Conservation (phyloP, 1,139 yeast genomes). For the Suzukiozyma palmioleophila region DNA sequence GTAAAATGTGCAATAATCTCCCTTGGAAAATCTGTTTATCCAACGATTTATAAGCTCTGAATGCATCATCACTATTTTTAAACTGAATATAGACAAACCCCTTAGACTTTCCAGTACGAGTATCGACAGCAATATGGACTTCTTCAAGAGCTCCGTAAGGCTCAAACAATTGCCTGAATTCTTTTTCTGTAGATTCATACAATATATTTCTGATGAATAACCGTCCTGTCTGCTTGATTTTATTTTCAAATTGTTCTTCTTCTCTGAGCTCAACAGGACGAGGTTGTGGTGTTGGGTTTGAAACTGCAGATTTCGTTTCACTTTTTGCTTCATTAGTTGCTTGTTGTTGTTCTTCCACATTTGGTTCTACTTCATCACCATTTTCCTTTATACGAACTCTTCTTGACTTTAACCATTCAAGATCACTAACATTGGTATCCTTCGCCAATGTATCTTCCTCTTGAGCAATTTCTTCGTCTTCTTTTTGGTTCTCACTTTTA, state of each 20-base stretch:
- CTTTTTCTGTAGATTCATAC: conserved; percentile 77
- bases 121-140: conserved; percentile 88
- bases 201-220: conserved; percentile 83
- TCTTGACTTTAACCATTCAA: conserved; percentile 84
- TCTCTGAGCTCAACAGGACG: conserved; percentile 16
- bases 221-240: conserved; percentile 71
- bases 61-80: conserved; percentile 63
- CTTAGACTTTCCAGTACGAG: conserved; percentile 84
- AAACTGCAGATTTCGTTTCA: conserved; percentile 12
- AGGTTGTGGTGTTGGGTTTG: conserved; percentile 11
- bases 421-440: conserved; percentile 62
- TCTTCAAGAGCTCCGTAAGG: conserved; percentile 61
- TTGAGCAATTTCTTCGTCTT: conserved; percentile 11
- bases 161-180: conserved; percentile 57
- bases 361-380: conserved; percentile 14
- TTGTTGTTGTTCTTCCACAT: conserved; percentile 15
- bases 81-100: conserved; percentile 90
- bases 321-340: conserved; percentile 16
- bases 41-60: conserved; percentile 62
- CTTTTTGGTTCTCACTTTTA: conserved; percentile 12
- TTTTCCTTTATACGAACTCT: conserved; percentile 68
- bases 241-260: conserved; percentile 42
- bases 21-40: conserved; percentile 96
- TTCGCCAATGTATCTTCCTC: conserved; percentile 31
- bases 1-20: conserved; percentile 81